Evolutionary conservation across 768 basidiomycete genomes (phyloP).

Genomic region (Lenzites betulinus): DNA sequence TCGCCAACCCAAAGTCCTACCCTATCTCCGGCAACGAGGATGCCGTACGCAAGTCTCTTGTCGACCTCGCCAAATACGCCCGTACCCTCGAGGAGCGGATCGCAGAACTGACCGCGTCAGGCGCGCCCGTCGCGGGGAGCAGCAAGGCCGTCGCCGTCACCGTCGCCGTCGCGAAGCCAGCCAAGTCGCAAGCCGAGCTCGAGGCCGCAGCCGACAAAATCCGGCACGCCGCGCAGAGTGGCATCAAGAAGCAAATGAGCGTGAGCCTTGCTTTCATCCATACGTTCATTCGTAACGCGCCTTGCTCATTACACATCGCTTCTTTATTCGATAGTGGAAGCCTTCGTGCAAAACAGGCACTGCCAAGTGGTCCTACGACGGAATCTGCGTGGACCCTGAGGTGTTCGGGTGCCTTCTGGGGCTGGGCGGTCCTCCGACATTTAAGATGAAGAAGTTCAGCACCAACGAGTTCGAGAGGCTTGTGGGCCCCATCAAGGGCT

Average conservation of each 20-base stretch:
- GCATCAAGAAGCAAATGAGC: conserved; percentile 54
- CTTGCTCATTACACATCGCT: not conserved
- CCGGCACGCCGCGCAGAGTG: conserved; percentile 45
- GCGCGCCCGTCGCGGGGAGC: not conserved
- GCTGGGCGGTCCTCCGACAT: conserved; percentile 46
- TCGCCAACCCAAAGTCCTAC: conserved; percentile 40
- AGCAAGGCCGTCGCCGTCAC: not conserved
- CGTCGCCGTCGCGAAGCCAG: conserved; percentile 23
- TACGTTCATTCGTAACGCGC: not conserved
- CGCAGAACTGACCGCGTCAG: not conserved
- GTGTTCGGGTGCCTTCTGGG: conserved; percentile 50
- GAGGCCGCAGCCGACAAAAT: conserved; percentile 48
- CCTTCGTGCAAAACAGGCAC: conserved; percentile 47
- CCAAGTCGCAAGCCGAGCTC: conserved; percentile 41
- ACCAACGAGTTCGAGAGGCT: conserved; percentile 25
- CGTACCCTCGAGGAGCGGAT: conserved; percentile 32
- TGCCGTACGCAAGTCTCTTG: conserved; percentile 30
- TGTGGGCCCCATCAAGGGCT: conserved; percentile 32
- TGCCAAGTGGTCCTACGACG: conserved; percentile 55
- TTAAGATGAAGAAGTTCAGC: conserved; percentile 48
- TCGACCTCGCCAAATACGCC: conserved; percentile 38
- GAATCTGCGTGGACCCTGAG: conserved; percentile 48
- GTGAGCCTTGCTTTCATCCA: conserved; percentile 27
- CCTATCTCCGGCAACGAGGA: conserved; percentile 39
- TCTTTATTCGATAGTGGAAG: conserved; percentile 45